Conservation (phyloP, 331 rosid genomes). For the Quercus phellos region DNA sequence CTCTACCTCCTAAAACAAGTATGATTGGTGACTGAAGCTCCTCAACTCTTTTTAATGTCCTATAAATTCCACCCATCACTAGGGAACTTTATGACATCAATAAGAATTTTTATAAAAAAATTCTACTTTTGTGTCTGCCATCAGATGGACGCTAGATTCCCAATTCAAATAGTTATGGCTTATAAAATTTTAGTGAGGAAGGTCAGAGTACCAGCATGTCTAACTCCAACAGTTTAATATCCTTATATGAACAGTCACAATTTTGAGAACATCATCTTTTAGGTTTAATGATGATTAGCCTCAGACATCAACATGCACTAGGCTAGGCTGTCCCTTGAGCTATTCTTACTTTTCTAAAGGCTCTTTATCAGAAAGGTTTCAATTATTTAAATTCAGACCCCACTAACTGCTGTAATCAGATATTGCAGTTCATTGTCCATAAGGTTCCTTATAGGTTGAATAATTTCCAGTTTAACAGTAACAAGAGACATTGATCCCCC, state of each 20-base stretch:
- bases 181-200: constrained; percentile 13
- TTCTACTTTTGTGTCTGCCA: constrained; percentile 29
- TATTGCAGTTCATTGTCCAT: neutral
- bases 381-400: constrained; percentile 44
- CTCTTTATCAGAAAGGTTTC: constrained; percentile 35
- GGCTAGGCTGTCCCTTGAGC: constrained; percentile 47
- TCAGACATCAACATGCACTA: constrained; percentile 38
- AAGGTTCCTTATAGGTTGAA: constrained; percentile 11
- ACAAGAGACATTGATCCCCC: constrained; percentile 22
- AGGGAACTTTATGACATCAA: constrained; percentile 13
- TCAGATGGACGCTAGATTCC: constrained; percentile 30
- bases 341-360: constrained; percentile 29
- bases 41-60: neutral
- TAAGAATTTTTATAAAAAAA: constrained; percentile 18
- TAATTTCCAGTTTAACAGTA: constrained; percentile 5
- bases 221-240: constrained; percentile 2
- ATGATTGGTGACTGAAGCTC: neutral
- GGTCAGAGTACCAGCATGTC: constrained; percentile 27
- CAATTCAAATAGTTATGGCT: constrained; percentile 20
- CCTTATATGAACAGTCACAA: constrained; percentile 18
- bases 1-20: constrained; percentile 5
- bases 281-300: constrained; percentile 31
- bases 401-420: constrained; percentile 28
- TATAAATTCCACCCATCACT: constrained; percentile 4
- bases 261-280: constrained; percentile 26